These are phyloP conservation scores for Tephrocybe sp. DNA, from an alignment of 768 basidiomycete genomes.

Conservation along the genomic window DNA sequence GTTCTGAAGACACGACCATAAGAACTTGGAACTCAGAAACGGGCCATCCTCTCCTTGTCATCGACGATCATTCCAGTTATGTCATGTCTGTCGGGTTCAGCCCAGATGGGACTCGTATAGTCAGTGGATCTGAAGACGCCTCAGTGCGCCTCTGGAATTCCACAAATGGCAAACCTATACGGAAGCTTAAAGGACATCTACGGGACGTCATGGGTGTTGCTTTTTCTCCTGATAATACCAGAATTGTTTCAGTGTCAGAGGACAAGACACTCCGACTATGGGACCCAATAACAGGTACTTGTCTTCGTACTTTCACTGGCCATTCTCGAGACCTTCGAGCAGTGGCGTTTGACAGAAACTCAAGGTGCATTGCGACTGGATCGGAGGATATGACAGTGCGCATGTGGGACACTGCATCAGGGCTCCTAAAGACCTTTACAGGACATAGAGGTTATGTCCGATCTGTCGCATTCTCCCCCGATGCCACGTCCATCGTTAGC, in stretches of 20 bases:
- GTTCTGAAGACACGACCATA: conserved; percentile 8
- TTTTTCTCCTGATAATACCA: conserved; percentile 6
- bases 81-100: conserved; percentile 9
- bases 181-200: conserved; percentile 4
- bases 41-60: neutral
- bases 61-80: conserved; percentile 10
- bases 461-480: conserved; percentile 10
- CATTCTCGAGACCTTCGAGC: conserved; percentile 1
- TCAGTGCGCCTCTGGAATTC: conserved; percentile 10
- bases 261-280: conserved; percentile 12
- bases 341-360: conserved; percentile 2
- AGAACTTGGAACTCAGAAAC: conserved; percentile 7
- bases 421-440: neutral
- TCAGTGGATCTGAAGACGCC: conserved; percentile 11
- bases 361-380: neutral
- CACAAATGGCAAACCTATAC: neutral
- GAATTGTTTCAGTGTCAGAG: conserved; percentile 8
- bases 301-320: conserved; percentile 2
- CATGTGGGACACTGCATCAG: conserved; percentile 3
- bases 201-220: conserved; percentile 4
- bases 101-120: conserved; percentile 1
- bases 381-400: conserved; percentile 7
- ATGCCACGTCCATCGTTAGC: conserved; percentile 1
- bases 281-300: conserved; percentile 1
- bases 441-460: conserved; percentile 11